Conservation (phyloP, 2,329 filamentous ascomycete species). For the Penicillium vulpinum region DNA sequence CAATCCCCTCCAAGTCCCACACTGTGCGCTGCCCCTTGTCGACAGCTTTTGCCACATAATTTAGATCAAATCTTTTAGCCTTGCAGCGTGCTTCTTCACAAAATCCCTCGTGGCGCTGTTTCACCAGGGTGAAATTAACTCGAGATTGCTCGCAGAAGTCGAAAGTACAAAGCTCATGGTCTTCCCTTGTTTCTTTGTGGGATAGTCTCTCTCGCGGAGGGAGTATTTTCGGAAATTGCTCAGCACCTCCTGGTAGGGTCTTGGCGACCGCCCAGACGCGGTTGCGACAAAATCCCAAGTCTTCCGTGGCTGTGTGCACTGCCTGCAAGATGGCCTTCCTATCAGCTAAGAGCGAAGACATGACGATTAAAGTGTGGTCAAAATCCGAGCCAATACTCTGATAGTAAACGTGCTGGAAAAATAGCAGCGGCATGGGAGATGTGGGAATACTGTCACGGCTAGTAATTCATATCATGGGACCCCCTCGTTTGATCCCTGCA, state of each 20-base stretch:
- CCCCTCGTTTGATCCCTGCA: no score
- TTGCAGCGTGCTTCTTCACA: neutral
- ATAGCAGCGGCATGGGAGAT: neutral
- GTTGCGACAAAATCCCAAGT: constrained; percentile 9
- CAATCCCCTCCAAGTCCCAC: neutral
- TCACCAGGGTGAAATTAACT: constrained; percentile 2
- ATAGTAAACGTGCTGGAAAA: neutral
- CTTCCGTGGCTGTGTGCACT: neutral
- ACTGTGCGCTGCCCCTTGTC: neutral
- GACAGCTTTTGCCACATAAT: neutral
- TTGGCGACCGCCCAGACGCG: constrained; percentile 9
- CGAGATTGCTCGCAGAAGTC: constrained; percentile 13
- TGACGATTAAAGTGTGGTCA: neutral
- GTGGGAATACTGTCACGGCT: neutral
- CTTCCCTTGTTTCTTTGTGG: neutral
- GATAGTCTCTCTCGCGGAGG: neutral
- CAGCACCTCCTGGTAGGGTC: neutral
- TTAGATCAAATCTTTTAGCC: neutral
- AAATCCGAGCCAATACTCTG: neutral
- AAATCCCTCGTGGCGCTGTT: neutral
- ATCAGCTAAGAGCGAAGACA: neutral
- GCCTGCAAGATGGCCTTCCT: neutral
- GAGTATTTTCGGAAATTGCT: neutral
- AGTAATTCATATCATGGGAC: neutral
- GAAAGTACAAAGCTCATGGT: constrained; percentile 4